These are phyloP conservation scores for Zhuliangozyma blackwelliae DNA, from an alignment of 1,139 yeast species.

Conservation along the genomic window DNA sequence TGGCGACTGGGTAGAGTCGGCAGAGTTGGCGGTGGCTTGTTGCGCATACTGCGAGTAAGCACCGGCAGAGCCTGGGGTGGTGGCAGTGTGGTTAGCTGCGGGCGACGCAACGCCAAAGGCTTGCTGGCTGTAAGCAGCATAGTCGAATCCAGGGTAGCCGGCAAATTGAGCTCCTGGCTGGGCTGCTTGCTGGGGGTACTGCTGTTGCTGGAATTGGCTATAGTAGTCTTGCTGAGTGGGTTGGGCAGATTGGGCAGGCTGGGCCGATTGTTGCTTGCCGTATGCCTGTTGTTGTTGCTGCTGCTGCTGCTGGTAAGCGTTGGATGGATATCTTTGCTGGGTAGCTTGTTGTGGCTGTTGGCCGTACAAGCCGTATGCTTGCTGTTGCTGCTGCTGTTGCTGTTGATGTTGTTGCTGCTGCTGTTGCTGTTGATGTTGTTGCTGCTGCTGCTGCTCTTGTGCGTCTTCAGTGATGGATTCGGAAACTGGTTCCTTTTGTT, in stretches of 20 bases:
- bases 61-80: slow-evolving; percentile 16
- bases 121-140: slow-evolving; percentile 37
- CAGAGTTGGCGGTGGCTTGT: slow-evolving; percentile 18
- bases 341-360: slow-evolving; percentile 9
- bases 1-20: slow-evolving; percentile 22
- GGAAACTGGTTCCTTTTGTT: slow-evolving; percentile 10
- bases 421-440: slow-evolving; percentile 13
- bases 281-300: slow-evolving; percentile 11
- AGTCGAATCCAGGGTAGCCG: slow-evolving; percentile 44
- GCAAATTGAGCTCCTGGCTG: slow-evolving; percentile 43
- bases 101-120: slow-evolving; percentile 29
- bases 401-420: no score
- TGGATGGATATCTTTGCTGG: slow-evolving; percentile 11
- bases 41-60: slow-evolving; percentile 23
- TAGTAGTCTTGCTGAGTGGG: slow-evolving; percentile 21
- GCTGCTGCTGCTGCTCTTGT: slow-evolving; percentile 6
- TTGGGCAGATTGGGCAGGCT: slow-evolving; percentile 16
- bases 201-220: slow-evolving; percentile 34
- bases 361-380: slow-evolving; percentile 10
- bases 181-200: slow-evolving; percentile 39
- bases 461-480: slow-evolving; percentile 8
- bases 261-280: slow-evolving; percentile 16
- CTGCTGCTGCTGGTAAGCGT: slow-evolving; percentile 16
- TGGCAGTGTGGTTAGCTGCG: slow-evolving; percentile 33
- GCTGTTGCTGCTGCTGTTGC: slow-evolving; percentile 13